phyloP scores from a whole-genome alignment of 2,329 filamentous ascomycete species.

The Pseudocercospora vitis region DNA sequence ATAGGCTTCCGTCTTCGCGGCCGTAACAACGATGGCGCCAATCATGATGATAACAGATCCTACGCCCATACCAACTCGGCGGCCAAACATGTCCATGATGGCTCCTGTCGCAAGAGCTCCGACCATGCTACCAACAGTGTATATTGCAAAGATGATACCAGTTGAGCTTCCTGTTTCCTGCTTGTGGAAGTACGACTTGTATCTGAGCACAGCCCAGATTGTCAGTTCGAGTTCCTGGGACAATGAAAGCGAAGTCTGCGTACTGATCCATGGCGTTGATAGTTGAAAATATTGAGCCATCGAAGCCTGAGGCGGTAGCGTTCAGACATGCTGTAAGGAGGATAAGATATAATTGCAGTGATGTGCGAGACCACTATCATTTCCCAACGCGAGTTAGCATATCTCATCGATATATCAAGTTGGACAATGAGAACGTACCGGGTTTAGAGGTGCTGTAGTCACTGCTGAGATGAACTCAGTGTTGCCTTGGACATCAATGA shows the following conservation, averaged over 20 bases:
- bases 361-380: constrained; percentile 11
- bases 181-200: constrained; percentile 16
- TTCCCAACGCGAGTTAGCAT: not conserved
- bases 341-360: constrained; percentile 14
- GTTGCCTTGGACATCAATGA: constrained; percentile 19
- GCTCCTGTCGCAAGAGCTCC: constrained; percentile 48
- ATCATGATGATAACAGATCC: constrained; percentile 16
- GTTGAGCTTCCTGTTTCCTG: constrained; percentile 32
- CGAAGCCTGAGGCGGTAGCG: constrained; percentile 15
- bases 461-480: constrained; percentile 13
- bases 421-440: not conserved
- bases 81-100: constrained; percentile 28
- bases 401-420: not conserved
- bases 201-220: not conserved
- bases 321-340: constrained; percentile 17
- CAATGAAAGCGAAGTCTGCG: not conserved
- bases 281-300: constrained; percentile 17
- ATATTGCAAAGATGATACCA: constrained; percentile 53
- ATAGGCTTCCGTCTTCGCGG: constrained; percentile 13
- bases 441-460: constrained; percentile 13
- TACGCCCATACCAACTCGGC: constrained; percentile 14
- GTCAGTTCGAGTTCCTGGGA: not conserved
- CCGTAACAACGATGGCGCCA: constrained; percentile 13
- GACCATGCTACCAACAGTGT: constrained; percentile 49
- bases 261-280: constrained; percentile 20